These are phyloP conservation scores for Phallus indusiatus DNA, from an alignment of 768 basidiomycete genomes.

Conservation along the genomic window DNA sequence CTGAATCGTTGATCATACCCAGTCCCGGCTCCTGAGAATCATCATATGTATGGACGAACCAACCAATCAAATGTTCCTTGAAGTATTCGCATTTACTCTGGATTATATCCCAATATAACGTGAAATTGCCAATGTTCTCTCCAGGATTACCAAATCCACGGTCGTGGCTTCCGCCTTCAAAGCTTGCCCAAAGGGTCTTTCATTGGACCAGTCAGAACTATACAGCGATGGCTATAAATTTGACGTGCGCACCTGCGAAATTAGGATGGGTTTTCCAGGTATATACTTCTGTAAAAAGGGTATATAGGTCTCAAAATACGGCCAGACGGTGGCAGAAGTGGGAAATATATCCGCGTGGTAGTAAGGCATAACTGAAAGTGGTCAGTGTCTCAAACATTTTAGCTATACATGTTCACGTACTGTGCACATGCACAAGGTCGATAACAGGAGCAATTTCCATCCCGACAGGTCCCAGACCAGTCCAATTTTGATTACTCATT, in stretches of 20 bases:
- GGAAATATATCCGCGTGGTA: slow-evolving; percentile 10
- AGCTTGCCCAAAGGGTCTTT: slow-evolving; percentile 35
- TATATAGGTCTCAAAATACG: slow-evolving; percentile 10
- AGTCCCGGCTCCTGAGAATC: slow-evolving; percentile 9
- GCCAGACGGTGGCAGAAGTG: slow-evolving; percentile 3
- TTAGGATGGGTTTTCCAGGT: slow-evolving; percentile 7
- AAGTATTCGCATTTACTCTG: slow-evolving; percentile 5
- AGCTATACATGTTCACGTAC: neutral
- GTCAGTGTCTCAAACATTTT: neutral
- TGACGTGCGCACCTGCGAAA: slow-evolving; percentile 4
- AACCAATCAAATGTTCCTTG: slow-evolving; percentile 3
- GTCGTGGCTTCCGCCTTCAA: slow-evolving; percentile 25
- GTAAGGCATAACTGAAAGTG: slow-evolving; percentile 9
- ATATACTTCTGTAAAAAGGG: slow-evolving; percentile 4
- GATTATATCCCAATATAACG: slow-evolving; percentile 7
- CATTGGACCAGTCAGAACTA: slow-evolving; percentile 20
- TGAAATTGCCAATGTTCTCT: slow-evolving; percentile 10
- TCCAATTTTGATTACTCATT: neutral
- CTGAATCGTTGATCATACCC: slow-evolving; percentile 8
- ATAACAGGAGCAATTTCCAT: slow-evolving; percentile 6
- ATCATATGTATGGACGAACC: slow-evolving; percentile 11
- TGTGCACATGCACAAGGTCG: slow-evolving; percentile 12
- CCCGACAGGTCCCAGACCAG: slow-evolving; percentile 5
- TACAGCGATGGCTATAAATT: neutral
- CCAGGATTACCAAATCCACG: slow-evolving; percentile 10